These are phyloP conservation scores for Boletus subparvulus DNA, from an alignment of 768 basidiomycete species.

Conservation along the genomic window DNA sequence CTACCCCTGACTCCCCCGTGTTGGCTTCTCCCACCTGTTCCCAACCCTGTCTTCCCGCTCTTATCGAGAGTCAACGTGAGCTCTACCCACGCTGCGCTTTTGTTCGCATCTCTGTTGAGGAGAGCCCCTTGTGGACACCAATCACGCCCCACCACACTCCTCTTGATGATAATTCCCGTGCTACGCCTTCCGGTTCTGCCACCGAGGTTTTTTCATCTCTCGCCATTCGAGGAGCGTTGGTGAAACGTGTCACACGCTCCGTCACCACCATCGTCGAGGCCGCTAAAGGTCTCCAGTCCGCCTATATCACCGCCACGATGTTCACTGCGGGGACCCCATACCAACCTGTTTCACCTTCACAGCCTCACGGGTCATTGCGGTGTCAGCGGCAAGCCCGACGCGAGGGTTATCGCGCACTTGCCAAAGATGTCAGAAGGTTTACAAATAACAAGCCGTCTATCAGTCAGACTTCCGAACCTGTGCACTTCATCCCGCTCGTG, in stretches of 20 bases:
- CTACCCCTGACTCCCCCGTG: slow-evolving; percentile 34
- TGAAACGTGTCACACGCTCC: slow-evolving; percentile 35
- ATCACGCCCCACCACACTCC: slow-evolving; percentile 2
- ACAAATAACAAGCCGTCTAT: slow-evolving; percentile 21
- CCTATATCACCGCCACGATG: slow-evolving; percentile 55
- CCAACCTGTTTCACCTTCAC: slow-evolving; percentile 18
- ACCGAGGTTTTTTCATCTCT: background rate
- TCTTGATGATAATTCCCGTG: slow-evolving; percentile 19
- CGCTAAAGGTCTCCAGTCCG: slow-evolving; percentile 56
- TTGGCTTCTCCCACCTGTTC: slow-evolving; percentile 31
- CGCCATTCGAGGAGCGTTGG: slow-evolving; percentile 13
- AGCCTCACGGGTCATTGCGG: slow-evolving; percentile 6
- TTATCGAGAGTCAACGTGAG: slow-evolving; percentile 32
- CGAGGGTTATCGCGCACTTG: slow-evolving; percentile 44
- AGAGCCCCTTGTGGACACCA: slow-evolving; percentile 35
- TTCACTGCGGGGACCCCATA: slow-evolving; percentile 41
- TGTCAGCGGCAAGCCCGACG: slow-evolving; percentile 25
- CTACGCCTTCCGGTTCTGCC: slow-evolving; percentile 1
- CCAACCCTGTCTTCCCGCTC: slow-evolving; percentile 28
- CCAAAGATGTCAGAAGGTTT: slow-evolving; percentile 45
- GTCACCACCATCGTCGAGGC: slow-evolving; percentile 47
- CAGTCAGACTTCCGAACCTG: slow-evolving; percentile 21
- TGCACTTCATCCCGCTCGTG: slow-evolving; percentile 43
- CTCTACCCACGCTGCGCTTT: slow-evolving; percentile 37
- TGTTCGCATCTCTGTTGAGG: slow-evolving; percentile 36